Percentiles rank a stretch among this genome's conserved stretches.
Conservation (phyloP, 2,329 filamentous ascomycete species). For the Fusarium keratoplasticum region DNA sequence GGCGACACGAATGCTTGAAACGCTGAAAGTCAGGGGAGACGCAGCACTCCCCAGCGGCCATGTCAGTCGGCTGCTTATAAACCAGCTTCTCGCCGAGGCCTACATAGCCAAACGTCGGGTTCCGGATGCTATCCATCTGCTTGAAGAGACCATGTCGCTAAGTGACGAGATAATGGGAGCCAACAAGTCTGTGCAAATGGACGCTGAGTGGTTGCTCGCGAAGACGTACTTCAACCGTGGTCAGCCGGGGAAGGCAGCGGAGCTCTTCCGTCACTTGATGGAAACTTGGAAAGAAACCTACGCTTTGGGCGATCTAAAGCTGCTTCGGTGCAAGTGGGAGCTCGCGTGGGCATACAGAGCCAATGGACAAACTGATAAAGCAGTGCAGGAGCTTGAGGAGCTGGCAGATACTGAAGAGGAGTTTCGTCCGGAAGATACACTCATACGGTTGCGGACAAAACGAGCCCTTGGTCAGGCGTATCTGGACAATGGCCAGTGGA, state of each 20-base stretch:
- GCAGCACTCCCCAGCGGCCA: neutral
- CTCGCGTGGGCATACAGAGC: neutral
- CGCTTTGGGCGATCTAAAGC: rapidly evolving
- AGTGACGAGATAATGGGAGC: neutral
- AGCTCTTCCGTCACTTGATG: neutral
- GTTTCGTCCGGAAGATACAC: neutral
- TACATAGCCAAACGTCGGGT: neutral
- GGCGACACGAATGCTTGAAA: neutral
- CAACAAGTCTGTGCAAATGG: neutral
- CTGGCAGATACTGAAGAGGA: neutral
- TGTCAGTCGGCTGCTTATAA: rapidly evolving
- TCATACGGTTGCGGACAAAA: rapidly evolving
- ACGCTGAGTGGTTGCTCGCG: neutral
- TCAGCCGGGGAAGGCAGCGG: neutral
- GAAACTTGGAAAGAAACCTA: neutral
- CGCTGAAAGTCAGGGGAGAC: neutral
- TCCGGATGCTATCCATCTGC: neutral
- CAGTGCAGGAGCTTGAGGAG: neutral
- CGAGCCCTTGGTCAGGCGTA: neutral
- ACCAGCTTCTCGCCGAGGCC: neutral
- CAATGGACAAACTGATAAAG: neutral
- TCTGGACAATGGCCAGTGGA: neutral
- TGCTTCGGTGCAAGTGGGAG: neutral
- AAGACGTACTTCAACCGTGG: neutral
- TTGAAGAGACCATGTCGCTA: neutral